Evolutionary conservation across 306 rosid genomes (phyloP).

Genomic region (Vigna mungo): DNA sequence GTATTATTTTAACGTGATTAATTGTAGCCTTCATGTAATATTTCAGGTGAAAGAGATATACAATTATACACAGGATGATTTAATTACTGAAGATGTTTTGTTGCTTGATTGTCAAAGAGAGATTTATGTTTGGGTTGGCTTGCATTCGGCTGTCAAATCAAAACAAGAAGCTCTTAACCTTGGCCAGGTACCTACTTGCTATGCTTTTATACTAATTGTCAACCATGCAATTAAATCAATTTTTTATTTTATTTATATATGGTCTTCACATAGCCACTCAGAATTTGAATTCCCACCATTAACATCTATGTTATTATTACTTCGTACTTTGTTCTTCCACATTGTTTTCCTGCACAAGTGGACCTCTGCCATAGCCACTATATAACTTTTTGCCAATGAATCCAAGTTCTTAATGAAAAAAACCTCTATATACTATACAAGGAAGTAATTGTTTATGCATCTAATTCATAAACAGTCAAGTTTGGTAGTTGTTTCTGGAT

Average conservation of each 20-base stretch:
- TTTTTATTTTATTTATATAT: not conserved
- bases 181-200: slow-evolving; percentile 62
- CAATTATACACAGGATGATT: slow-evolving; percentile 93
- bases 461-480: slow-evolving; percentile 10
- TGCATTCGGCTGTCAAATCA: slow-evolving; percentile 71
- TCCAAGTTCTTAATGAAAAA: slow-evolving; percentile 26
- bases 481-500: not conserved
- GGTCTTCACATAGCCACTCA: not conserved
- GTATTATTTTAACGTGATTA: slow-evolving; percentile 23
- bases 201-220: not conserved
- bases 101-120: slow-evolving; percentile 87
- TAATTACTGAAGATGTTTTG: slow-evolving; percentile 85
- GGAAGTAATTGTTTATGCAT: slow-evolving; percentile 3
- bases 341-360: not conserved
- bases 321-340: not conserved
- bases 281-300: not conserved
- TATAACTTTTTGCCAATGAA: not conserved
- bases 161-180: slow-evolving; percentile 85
- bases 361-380: not conserved
- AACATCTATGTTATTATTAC: slow-evolving; percentile 5
- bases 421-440: not conserved
- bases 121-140: slow-evolving; percentile 90
- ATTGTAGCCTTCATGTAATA: slow-evolving; percentile 39
- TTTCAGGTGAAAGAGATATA: slow-evolving; percentile 91
- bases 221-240: not conserved